Percentiles rank a stretch among this genome's conserved stretches.
Evolutionary conservation across 108 stramenopile genomes (phyloP).

Genomic region (Skeletonema menzelii): DNA sequence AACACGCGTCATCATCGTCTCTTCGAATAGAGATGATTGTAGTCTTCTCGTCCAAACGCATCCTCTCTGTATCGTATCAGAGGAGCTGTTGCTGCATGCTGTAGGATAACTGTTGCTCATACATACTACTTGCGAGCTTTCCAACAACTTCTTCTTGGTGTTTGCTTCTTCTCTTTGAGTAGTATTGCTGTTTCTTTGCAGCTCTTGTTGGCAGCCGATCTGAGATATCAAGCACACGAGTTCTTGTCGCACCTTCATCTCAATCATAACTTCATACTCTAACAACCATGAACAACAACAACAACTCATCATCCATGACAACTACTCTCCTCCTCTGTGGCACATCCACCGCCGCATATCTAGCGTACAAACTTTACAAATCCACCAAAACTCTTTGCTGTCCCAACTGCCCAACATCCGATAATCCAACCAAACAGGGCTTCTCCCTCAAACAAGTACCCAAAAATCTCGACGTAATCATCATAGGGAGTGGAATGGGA

Average conservation of each 20-base stretch:
- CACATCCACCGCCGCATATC: neutral
- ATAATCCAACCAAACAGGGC: constrained; percentile 35
- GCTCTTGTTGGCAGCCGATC: too few relatives aligned
- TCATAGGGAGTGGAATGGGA: constrained; percentile 62
- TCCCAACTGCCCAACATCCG: constrained; percentile 20
- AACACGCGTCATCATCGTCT: too few relatives aligned
- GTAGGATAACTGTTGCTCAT: too few relatives aligned
- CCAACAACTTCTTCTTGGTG: too few relatives aligned
- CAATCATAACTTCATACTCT: neutral
- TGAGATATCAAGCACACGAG: neutral
- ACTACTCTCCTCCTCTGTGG: neutral
- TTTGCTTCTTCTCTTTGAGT: too few relatives aligned
- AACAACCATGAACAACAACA: neutral
- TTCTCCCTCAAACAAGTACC: constrained; percentile 27
- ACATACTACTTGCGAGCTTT: too few relatives aligned
- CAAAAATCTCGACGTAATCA: constrained; percentile 41
- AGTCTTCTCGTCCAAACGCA: too few relatives aligned
- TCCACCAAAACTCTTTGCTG: neutral
- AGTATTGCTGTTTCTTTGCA: too few relatives aligned
- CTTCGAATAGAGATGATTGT: too few relatives aligned
- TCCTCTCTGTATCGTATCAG: too few relatives aligned
- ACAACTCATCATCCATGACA: neutral
- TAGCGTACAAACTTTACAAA: neutral
- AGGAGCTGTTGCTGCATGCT: too few relatives aligned
- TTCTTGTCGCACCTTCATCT: neutral